Base-by-base conservation (phyloP, 306 rosid species). In the Begonia masoniana region DNA sequence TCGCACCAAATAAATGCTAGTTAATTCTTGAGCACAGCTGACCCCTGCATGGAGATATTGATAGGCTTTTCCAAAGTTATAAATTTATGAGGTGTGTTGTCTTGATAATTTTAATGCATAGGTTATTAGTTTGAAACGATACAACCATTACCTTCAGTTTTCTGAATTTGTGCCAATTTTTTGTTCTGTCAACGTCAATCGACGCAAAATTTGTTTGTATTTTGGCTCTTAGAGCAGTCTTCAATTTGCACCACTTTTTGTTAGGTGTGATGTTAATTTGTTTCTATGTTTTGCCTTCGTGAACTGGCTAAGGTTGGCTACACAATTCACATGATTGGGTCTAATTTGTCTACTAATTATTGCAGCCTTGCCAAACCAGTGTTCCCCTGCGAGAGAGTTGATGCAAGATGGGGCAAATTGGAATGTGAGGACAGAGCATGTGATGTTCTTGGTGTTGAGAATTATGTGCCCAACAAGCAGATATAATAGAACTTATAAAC, bases 341-440 rank as follows among this genome's bases (percentile, higher is more conserved):
- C 3, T 59, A 31, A 12, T 31, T 5, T 4, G 52, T 21, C 3
- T 11, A 50, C 50, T 48, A 42, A 47, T 36, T 23, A 42, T 43
- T 73, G 57, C 92, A 85, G 97, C 80, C 73, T 91, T 11, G 80
- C 74, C 58, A 91, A 91, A 65, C 78, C 74, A 2, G 60, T 61
- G 64, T 91, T 91, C 59, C 86, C 94, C 2, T 78, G 94, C 45
- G 94, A 82, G 60, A 76, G 94, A 47, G 81, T 85, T 43, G 91
- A 82, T 67, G 97, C 95, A 67, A 77, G 95, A 61, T 89, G 97
- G 95, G 97, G 97, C 39, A 85, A 85, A 70, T 56, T 86, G 60
- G 97, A 89, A 19, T 89, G 97, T 15, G 87, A 80, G 73, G 74
- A 73, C 65, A 85, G 74, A 0, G 85, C 69, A 21, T 82, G 95